Percentiles rank a stretch among this genome's conserved stretches.
phyloP scores from a whole-genome alignment of 495 filamentous ascomycete genomes.

The Aspergillus mulundensis region DNA sequence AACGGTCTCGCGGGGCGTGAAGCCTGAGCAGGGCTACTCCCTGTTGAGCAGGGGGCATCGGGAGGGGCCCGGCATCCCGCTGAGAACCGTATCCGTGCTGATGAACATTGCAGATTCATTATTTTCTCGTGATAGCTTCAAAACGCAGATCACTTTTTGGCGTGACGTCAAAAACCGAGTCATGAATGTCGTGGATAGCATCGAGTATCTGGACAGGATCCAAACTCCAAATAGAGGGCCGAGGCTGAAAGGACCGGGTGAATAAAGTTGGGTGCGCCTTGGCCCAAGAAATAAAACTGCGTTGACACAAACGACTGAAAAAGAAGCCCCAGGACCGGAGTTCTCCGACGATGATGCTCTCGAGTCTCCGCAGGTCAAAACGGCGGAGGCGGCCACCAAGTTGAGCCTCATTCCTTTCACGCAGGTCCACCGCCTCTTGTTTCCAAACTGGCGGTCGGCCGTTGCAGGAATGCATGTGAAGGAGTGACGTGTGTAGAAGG shows the following conservation, averaged over 20 bases:
- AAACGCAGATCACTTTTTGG: background rate
- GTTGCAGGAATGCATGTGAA: background rate
- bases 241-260: background rate
- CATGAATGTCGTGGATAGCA: background rate
- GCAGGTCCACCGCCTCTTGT: background rate
- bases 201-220: background rate
- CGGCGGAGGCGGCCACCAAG: background rate
- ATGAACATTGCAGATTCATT: background rate
- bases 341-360: background rate
- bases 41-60: background rate
- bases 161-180: background rate
- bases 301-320: background rate
- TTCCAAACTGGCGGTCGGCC: background rate
- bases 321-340: background rate
- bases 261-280: background rate
- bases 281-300: background rate
- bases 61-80: background rate
- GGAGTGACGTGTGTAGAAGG: background rate
- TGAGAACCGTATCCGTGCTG: background rate
- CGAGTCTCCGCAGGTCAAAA: background rate
- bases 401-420: slow-evolving; percentile 1
- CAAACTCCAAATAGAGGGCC: background rate
- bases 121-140: background rate
- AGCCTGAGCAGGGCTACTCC: background rate
- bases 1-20: background rate